These are phyloP conservation scores for Penicillium nucicola DNA, from an alignment of 495 filamentous ascomycete species.

Conservation along the genomic window DNA sequence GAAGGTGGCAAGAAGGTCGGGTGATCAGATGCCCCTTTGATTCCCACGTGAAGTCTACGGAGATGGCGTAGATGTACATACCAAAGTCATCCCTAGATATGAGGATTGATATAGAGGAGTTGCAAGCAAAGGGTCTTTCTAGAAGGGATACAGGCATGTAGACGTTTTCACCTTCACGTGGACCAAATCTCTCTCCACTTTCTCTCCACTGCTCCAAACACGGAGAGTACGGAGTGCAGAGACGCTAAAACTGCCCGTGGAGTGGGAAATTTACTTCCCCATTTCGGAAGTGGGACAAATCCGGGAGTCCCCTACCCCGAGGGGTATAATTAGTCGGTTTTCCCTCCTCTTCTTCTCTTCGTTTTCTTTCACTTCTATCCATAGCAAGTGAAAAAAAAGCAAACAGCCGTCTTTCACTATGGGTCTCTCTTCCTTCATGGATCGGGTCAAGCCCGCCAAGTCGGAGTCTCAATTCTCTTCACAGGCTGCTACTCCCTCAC, in stretches of 20 bases:
- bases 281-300: conserved; percentile 31
- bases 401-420: conserved; percentile 30
- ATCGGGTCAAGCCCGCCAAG: conserved; percentile 30
- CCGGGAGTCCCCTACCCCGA: conserved; percentile 37
- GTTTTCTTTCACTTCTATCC: conserved; percentile 9
- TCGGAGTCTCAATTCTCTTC: conserved; percentile 30
- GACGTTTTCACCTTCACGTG: conserved; percentile 6
- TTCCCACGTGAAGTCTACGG: not conserved
- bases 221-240: conserved; percentile 8
- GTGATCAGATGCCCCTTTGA: conserved; percentile 2
- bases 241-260: conserved; percentile 18
- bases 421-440: conserved; percentile 34
- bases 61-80: not conserved
- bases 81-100: not conserved
- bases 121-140: not conserved
- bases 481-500: conserved; percentile 35
- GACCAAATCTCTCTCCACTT: not conserved
- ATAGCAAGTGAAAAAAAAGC: conserved; percentile 1
- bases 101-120: not conserved
- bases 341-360: conserved; percentile 8
- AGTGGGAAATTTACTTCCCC: conserved; percentile 28
- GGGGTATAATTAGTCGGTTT: conserved; percentile 22
- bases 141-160: not conserved
- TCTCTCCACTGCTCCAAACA: conserved; percentile 9
- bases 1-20: conserved; percentile 25